Evolutionary conservation across 306 rosid species (phyloP).

Genomic region (Cucurbita argyrosperma): DNA sequence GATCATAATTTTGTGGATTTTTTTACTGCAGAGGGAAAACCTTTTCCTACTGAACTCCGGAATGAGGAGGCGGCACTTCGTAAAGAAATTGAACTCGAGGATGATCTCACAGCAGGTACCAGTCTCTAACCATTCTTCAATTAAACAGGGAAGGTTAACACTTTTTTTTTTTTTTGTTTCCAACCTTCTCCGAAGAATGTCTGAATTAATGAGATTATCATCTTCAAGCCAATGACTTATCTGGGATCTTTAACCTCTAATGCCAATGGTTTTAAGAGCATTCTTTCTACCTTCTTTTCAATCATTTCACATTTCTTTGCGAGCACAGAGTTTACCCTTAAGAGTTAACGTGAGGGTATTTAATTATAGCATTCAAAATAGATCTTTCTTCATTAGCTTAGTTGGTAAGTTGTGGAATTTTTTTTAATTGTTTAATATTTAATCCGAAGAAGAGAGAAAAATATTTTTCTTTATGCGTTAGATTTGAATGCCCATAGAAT

Average conservation of each 20-base stretch:
- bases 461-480: not conserved
- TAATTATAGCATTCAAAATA: not conserved
- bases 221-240: not conserved
- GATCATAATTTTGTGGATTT: not conserved
- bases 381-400: not conserved
- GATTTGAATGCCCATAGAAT: not conserved
- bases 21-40: constrained; percentile 61
- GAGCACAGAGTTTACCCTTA: not conserved
- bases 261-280: not conserved
- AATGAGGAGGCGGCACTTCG: constrained; percentile 85
- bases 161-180: not conserved
- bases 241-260: not conserved
- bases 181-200: not conserved
- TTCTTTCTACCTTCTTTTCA: not conserved
- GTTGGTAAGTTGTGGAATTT: not conserved
- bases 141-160: not conserved
- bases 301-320: not conserved
- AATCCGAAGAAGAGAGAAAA: not conserved
- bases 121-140: not conserved
- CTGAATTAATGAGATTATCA: not conserved
- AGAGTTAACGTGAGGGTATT: not conserved
- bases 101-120: constrained; percentile 62
- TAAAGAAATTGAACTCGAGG: constrained; percentile 70
- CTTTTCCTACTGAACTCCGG: constrained; percentile 82
- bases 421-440: not conserved